Conservation (phyloP, 768 basidiomycete genomes). For the Suillus plorans region DNA sequence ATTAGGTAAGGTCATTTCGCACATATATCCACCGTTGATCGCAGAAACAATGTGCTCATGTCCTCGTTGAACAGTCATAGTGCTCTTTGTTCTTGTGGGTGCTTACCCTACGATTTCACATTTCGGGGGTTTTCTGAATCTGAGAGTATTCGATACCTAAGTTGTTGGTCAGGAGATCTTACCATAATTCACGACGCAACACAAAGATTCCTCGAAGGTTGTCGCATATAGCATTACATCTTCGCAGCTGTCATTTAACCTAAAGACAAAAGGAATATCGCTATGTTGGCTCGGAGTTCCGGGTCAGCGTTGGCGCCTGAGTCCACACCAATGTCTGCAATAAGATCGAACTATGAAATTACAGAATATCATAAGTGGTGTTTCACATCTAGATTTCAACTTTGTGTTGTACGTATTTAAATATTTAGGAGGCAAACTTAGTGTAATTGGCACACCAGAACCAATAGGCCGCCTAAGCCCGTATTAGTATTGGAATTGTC, state of each 20-base stretch:
- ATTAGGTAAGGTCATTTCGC: neutral
- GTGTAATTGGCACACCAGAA: neutral
- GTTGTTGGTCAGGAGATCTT: neutral
- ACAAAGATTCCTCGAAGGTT: neutral
- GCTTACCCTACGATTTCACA: no score
- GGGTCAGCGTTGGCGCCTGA: neutral
- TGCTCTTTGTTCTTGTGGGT: neutral
- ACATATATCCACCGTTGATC: neutral
- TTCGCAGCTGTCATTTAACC: neutral
- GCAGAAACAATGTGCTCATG: conserved; percentile 1
- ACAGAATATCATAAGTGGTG: neutral
- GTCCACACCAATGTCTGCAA: neutral
- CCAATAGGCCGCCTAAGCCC: neutral
- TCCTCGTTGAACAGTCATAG: neutral
- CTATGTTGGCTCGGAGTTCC: neutral
- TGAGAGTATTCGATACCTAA: neutral
- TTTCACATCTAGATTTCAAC: neutral
- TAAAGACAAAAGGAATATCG: neutral
- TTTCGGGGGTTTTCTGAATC: neutral
- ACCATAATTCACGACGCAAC: neutral
- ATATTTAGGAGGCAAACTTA: neutral
- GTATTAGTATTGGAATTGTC: neutral
- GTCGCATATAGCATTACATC: neutral
- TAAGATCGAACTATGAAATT: neutral
- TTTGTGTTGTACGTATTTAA: neutral